Conservation (phyloP, 495 filamentous ascomycete genomes). For the Sphaerosporella brunnea region DNA sequence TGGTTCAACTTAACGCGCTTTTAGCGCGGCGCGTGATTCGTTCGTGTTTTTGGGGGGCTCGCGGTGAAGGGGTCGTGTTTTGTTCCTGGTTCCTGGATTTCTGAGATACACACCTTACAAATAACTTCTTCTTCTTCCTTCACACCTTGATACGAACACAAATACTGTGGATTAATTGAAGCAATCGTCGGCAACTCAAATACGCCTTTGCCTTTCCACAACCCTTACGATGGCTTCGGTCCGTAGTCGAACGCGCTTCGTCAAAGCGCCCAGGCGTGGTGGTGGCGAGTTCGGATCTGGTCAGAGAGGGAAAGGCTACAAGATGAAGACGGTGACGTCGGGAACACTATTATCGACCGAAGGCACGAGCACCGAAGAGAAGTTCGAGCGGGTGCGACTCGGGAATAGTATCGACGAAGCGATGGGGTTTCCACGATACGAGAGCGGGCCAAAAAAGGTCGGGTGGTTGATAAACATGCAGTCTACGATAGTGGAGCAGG, state of each 20-base stretch:
- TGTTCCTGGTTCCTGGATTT: too few relatives aligned
- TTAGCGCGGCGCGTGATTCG: too few relatives aligned
- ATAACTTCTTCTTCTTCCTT: too few relatives aligned
- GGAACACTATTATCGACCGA: conserved; percentile 56
- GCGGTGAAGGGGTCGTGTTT: too few relatives aligned
- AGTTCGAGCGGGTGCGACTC: conserved; percentile 62
- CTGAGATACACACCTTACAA: too few relatives aligned
- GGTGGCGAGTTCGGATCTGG: conserved; percentile 22
- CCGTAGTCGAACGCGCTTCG: conserved; percentile 7
- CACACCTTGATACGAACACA: too few relatives aligned
- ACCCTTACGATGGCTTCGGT: background rate
- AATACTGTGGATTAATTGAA: too few relatives aligned
- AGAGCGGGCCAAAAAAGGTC: conserved; percentile 64
- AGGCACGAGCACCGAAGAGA: conserved; percentile 62
- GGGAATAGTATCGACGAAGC: conserved; percentile 83
- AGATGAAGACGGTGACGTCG: conserved; percentile 59
- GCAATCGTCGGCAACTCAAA: too few relatives aligned
- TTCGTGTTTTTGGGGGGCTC: too few relatives aligned
- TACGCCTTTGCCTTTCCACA: too few relatives aligned
- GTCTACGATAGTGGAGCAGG: conserved; percentile 69
- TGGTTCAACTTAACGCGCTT: too few relatives aligned
- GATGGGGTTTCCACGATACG: conserved; percentile 85
- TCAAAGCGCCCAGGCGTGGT: conserved; percentile 28
- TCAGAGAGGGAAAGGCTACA: conserved; percentile 18
- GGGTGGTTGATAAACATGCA: conserved; percentile 96